Evolutionary conservation across 257 asterid species (phyloP).

Genomic region (Coffea canephora): DNA sequence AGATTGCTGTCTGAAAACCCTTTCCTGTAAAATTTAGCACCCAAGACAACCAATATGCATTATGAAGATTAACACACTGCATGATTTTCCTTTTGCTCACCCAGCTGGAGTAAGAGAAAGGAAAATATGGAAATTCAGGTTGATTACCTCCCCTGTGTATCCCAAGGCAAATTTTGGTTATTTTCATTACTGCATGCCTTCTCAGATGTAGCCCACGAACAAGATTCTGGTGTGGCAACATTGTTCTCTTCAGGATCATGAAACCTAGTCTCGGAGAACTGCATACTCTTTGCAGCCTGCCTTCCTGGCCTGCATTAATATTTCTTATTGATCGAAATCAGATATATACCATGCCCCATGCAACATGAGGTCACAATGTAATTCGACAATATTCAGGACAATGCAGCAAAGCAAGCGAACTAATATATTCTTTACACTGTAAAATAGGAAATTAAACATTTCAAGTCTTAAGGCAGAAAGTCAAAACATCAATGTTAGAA

Average conservation of each 20-base stretch:
- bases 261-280: slow-evolving; percentile 30
- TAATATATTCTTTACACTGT: neutral
- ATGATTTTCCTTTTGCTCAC: neutral
- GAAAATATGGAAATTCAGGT: slow-evolving; percentile 9
- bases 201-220: slow-evolving; percentile 65
- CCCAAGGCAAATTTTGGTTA: slow-evolving; percentile 45
- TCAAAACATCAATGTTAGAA: neutral
- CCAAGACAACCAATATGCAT: slow-evolving; percentile 13
- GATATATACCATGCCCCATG: neutral
- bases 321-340: neutral
- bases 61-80: neutral
- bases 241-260: slow-evolving; percentile 49
- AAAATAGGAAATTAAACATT: neutral
- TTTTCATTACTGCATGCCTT: slow-evolving; percentile 51
- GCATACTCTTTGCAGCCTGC: slow-evolving; percentile 40
- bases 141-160: slow-evolving; percentile 52
- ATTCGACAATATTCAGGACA: neutral
- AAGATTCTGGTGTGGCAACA: slow-evolving; percentile 63
- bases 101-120: neutral
- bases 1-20: slow-evolving; percentile 40
- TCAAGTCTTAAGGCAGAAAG: neutral
- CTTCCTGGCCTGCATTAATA: slow-evolving; percentile 47
- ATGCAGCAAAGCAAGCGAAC: slow-evolving; percentile 4
- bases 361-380: neutral
- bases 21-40: slow-evolving; percentile 47